Conservation (phyloP, 495 filamentous ascomycete genomes). For the Parmelia sp. region DNA sequence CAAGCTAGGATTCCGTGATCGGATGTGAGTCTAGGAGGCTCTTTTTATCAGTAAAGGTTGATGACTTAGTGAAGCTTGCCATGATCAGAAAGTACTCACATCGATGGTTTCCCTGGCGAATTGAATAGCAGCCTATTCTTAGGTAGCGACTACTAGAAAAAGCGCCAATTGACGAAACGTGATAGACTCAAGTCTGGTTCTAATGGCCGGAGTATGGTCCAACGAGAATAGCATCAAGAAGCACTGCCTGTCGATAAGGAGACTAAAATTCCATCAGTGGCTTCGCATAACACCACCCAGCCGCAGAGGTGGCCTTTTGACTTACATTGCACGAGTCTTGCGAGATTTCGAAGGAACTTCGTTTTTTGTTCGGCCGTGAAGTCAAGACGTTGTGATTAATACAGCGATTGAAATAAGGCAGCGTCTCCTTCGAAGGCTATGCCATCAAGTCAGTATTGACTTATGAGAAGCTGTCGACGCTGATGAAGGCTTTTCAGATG, state of each 20-base stretch:
- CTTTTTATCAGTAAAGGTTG: background rate
- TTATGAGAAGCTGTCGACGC: background rate
- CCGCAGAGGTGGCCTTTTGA: background rate
- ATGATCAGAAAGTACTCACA: background rate
- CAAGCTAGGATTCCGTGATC: background rate
- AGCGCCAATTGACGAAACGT: background rate
- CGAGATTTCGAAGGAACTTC: background rate
- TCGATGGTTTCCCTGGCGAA: background rate
- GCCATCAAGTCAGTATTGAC: background rate
- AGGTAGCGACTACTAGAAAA: background rate
- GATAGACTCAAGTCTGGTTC: background rate
- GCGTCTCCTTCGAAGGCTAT: slow-evolving; percentile 2
- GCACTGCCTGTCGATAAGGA: background rate
- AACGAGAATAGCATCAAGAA: background rate
- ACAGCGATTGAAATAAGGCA: background rate
- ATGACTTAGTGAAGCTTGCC: background rate
- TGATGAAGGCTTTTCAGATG: background rate
- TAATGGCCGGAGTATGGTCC: background rate
- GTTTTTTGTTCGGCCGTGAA: background rate
- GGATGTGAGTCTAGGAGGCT: background rate
- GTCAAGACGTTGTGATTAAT: background rate
- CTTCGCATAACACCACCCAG: background rate
- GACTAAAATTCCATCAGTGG: background rate
- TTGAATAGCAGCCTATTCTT: background rate
- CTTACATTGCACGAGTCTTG: background rate